A percentile compares a stretch with the other conserved stretches of the same genome.
phyloP scores from a whole-genome alignment of 306 rosid species.

The Lablab purpureus region DNA sequence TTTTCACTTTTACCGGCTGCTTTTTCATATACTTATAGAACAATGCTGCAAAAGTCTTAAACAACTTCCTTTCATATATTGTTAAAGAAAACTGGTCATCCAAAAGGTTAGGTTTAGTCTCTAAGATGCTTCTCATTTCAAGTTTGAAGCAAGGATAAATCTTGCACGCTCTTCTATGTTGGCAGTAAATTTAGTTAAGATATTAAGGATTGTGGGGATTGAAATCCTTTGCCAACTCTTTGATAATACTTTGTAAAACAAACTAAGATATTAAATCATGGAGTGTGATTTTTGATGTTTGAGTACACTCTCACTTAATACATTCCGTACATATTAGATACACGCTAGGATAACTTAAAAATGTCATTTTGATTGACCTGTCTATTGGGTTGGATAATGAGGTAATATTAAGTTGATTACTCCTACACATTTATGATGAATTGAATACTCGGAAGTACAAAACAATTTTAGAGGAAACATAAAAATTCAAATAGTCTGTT shows the following conservation, averaged over 20 bases:
- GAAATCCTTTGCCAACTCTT: not conserved
- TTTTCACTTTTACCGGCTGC: conserved; percentile 19
- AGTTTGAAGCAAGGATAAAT: conserved; percentile 29
- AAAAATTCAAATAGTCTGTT: no score
- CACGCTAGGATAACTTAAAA: no score
- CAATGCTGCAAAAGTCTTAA: conserved; percentile 17
- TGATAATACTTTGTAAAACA: not conserved
- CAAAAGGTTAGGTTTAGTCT: conserved; percentile 7
- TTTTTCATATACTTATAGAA: conserved; percentile 25
- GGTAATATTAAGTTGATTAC: no score
- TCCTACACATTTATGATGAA: no score
- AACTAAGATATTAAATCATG: not conserved
- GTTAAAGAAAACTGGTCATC: not conserved
- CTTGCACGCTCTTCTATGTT: not conserved
- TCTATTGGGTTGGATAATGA: no score
- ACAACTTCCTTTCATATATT: not conserved
- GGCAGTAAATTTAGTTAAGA: conserved; percentile 18
- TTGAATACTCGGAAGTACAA: no score
- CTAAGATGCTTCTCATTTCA: not conserved
- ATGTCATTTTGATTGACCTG: no score
- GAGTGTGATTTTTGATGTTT: not conserved
- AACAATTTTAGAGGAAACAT: no score
- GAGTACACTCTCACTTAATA: not conserved
- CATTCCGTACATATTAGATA: no score
- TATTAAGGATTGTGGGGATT: not conserved